A percentile compares a stretch with the other conserved stretches of the same genome.
Conservation (phyloP, 768 basidiomycete genomes). For the Chalciporus chontae region DNA sequence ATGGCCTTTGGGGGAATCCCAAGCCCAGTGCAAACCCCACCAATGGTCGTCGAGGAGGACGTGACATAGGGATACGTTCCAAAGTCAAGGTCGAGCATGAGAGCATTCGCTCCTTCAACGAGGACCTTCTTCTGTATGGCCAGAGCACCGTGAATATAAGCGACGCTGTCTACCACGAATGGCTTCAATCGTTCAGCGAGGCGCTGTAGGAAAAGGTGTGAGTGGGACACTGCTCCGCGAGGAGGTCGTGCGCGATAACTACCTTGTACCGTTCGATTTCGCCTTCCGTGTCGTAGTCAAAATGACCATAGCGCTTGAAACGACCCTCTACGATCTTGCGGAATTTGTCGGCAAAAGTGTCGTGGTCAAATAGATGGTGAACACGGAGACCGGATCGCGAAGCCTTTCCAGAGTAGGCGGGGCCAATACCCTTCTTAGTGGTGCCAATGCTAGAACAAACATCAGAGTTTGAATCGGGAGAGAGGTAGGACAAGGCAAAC, state of each 20-base stretch:
- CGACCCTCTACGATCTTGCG: conserved; percentile 93
- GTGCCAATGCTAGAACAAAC: conserved; percentile 79
- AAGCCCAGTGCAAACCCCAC: conserved; percentile 96
- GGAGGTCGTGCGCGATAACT: conserved; percentile 5
- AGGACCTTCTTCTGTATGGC: conserved; percentile 74
- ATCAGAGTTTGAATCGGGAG: not conserved
- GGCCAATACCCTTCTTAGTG: conserved; percentile 97
- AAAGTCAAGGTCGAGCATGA: conserved; percentile 98
- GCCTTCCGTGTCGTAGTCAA: conserved; percentile 97
- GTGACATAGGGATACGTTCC: conserved; percentile 99
- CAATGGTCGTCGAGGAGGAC: conserved; percentile 88
- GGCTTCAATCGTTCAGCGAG: conserved; percentile 84
- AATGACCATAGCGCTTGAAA: conserved; percentile 96
- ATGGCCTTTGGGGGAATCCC: conserved; percentile 90
- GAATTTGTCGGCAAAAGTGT: conserved; percentile 87
- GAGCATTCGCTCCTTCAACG: conserved; percentile 96
- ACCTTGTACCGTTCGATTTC: conserved; percentile 94
- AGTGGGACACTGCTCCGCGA: not conserved
- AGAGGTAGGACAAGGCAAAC: conserved; percentile 31
- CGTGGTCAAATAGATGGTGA: conserved; percentile 91
- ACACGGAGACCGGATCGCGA: conserved; percentile 93
- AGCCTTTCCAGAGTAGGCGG: conserved; percentile 96
- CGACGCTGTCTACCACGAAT: conserved; percentile 85
- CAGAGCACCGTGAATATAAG: conserved; percentile 81
- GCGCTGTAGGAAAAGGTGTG: conserved; percentile 38